These are phyloP conservation scores for Fusarium palustre DNA, from an alignment of 2,329 filamentous ascomycete genomes.

Conservation along the genomic window DNA sequence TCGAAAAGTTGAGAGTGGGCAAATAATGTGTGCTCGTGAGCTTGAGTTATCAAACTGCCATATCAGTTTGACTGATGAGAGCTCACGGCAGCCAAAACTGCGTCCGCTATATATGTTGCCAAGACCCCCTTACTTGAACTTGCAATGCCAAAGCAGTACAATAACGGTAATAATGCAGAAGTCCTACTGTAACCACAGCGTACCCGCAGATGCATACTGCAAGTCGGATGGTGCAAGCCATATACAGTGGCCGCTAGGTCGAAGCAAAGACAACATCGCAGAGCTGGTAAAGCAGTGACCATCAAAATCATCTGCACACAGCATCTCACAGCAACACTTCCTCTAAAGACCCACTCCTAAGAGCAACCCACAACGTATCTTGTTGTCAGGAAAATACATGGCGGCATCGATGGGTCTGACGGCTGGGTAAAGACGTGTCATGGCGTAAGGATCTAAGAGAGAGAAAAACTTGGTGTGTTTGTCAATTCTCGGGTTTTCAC, in stretches of 20 bases:
- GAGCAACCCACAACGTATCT: neutral
- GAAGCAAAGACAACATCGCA: conserved; percentile 27
- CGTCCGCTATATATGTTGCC: conserved; percentile 4
- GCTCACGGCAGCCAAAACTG: conserved; percentile 5
- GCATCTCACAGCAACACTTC: conserved; percentile 28
- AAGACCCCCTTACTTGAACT: conserved; percentile 12
- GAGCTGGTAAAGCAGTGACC: conserved; percentile 31
- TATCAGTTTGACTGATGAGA: conserved; percentile 14
- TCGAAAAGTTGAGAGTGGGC: neutral
- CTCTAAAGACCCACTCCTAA: conserved; percentile 12
- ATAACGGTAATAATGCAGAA: conserved; percentile 10
- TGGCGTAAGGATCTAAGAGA: conserved; percentile 28
- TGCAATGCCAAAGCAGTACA: neutral
- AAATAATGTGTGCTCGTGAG: neutral
- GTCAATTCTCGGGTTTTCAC: conserved; percentile 25
- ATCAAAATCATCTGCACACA: conserved; percentile 25
- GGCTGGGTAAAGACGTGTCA: conserved; percentile 30
- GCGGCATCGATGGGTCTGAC: conserved; percentile 22
- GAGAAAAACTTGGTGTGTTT: conserved; percentile 7
- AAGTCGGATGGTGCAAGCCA: conserved; percentile 28
- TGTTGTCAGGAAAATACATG: conserved; percentile 18
- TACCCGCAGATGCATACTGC: conserved; percentile 23
- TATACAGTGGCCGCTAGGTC: conserved; percentile 32
- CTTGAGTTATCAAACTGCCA: neutral
- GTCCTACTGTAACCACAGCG: conserved; percentile 28